Conservation (phyloP, 768 basidiomycete species). For the Lactifluus rugatus region DNA sequence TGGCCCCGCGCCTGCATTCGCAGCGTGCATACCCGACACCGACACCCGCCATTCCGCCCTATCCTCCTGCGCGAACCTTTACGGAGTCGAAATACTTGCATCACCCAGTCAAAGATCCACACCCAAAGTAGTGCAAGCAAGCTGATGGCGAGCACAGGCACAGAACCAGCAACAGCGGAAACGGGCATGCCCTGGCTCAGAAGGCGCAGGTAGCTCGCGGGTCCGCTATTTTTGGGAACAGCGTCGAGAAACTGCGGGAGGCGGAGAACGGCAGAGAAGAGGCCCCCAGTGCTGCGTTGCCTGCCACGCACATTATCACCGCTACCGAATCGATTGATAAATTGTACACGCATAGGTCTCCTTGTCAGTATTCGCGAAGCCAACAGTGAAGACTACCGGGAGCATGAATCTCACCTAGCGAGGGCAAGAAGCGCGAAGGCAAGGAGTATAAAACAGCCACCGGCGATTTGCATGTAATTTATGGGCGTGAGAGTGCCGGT, state of each 20-base stretch:
- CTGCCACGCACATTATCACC: not conserved
- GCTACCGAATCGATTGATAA: not conserved
- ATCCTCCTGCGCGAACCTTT: not conserved
- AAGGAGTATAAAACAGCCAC: not conserved
- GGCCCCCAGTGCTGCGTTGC: not conserved
- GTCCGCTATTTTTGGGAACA: not conserved
- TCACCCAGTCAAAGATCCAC: not conserved
- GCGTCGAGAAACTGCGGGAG: not conserved
- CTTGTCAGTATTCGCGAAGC: not conserved
- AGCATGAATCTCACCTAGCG: not conserved
- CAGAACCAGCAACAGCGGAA: not conserved
- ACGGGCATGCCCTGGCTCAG: not conserved
- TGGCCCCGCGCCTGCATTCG: constrained; percentile 8
- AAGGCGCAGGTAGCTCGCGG: not conserved
- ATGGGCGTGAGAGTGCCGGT: not conserved
- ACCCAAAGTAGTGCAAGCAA: constrained; percentile 3
- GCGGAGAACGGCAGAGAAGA: not conserved
- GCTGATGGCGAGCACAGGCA: not conserved
- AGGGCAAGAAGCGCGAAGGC: not conserved
- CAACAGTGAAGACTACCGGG: not conserved
- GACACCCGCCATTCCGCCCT: constrained; percentile 1
- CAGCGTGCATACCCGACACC: constrained; percentile 14
- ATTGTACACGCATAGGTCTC: not conserved
- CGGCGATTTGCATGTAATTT: constrained; percentile 6
- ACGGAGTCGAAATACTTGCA: not conserved